Base-by-base conservation (phyloP, 805 yeast species). In the Kodamaea lidongshanica region DNA sequence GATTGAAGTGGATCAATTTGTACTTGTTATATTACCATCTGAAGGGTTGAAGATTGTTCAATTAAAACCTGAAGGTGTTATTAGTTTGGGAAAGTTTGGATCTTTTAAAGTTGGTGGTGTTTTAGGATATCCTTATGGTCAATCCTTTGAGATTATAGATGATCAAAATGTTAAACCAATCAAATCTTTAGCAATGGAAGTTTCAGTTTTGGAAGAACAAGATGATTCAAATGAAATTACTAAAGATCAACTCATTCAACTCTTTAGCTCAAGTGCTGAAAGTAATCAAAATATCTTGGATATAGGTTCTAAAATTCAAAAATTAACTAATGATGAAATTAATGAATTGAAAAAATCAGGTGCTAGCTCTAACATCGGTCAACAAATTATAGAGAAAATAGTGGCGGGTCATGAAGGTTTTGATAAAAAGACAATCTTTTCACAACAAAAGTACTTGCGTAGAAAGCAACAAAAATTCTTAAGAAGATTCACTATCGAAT, bases 381-480 rank as follows among this genome's bases (percentile, higher is more conserved):
- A 78, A 44, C 77, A 76, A 26, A 80, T 92, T 43, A 87, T 89
- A 34, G 80, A 80, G 39, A 74, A 73, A 42, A 83, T 92, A 58
- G 79, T 87, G 38, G 79, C 77, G 37, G 76, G 88, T 8, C 97
- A 92, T 56, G 80, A 69, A 20, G 82, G 84, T 7, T 92, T 92
- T 50, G 85, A 84, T 44, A 79, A 84, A 52, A 92, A 92, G 56
- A 92, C 97, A 5, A 63, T 77, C 16, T 85, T 72, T 48, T 85
- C 96, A 2, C 96, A 92, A 54, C 95, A 83, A 44, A 92, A 92
- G 59, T 92, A 92, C 54, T 58, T 89, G 45, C 79, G 80, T 40
- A 74, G 99, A 46, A 92, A 92, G 58, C 94, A 86, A 56, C 87
- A 81, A 52, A 92, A 92, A 62, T 92, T 84, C 51, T 70, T 85